Base-by-base conservation (phyloP, 768 basidiomycete genomes). In the Rhizopogon vinicolor region DNA sequence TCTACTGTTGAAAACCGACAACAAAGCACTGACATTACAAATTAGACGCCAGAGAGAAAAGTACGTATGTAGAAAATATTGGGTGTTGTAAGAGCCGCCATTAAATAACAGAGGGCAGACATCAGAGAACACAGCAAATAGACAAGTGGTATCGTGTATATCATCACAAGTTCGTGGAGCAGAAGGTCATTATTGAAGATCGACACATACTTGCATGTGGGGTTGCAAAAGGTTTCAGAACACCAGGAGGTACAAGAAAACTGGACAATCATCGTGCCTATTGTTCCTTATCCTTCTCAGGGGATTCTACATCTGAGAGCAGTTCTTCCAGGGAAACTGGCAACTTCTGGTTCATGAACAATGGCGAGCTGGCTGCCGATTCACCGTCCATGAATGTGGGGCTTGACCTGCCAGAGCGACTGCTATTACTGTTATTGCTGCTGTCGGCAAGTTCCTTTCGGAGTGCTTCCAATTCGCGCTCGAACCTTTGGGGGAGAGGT, bases 391-490 rank as follows among this genome's bases (percentile, higher is more conserved):
- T 75, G 25, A 72, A 58, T n/a, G 68, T 70, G 13, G 86, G 85
- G 40, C 80, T 87, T 4, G 81, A 75, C 12, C 69, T 71, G 1
- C 78, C 79, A 6, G 76, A 85, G 16, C 83, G 82, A 18, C 79
- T 74, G 25, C 19, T 22, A 10, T 22, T 48, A 2, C 18, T 31
- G 12, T 46, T 49, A 6, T 37, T 49, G 48, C 73, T 77, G 13
- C 75, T 77, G 61, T 92, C 89, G 3, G 91, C 92, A 31, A 96
- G 79, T 63, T 97, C 94, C 71, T 92, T 94, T 48, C 94, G 85
- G 40, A 97, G 71, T 6, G 88, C 86, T 65, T 96, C 94, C 25
- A 97, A 75, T 70, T 97, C 94, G 28, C 91, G 84, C 69, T 97
- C 94, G 63, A 97, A 97, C 68, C 93, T 95, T 61, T 1, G 12